Percentiles rank a stretch among this genome's conserved stretches.
Conservation (phyloP, 2,329 filamentous ascomycete species). For the Aspergillus tanneri region DNA sequence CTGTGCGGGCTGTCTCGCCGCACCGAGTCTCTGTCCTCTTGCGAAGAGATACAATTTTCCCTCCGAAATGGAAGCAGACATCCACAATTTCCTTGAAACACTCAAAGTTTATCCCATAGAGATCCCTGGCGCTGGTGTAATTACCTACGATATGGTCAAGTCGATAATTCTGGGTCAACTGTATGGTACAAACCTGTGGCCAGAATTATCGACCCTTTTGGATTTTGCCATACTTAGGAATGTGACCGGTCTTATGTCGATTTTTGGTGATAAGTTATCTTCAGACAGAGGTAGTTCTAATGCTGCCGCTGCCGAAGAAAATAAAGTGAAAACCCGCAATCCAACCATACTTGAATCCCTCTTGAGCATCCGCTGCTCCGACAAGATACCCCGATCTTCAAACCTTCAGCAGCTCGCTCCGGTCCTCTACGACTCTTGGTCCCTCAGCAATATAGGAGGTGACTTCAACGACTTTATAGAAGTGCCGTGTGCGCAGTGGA, state of each 20-base stretch:
- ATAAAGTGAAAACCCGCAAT: too few relatives aligned
- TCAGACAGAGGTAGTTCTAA: too few relatives aligned
- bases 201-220: neutral
- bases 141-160: neutral
- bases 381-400: neutral
- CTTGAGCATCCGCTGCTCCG: neutral
- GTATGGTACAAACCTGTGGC: neutral
- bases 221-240: neutral
- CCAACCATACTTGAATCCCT: too few relatives aligned
- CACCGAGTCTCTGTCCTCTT: neutral
- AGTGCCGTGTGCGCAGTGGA: slow-evolving; percentile 21
- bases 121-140: neutral
- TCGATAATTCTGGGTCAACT: neutral
- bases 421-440: too few relatives aligned
- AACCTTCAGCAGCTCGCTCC: neutral
- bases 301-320: neutral
- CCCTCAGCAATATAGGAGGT: slow-evolving; percentile 3
- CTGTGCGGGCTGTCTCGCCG: neutral
- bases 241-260: neutral
- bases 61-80: neutral
- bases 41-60: neutral
- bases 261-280: too few relatives aligned
- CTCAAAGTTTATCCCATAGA: neutral
- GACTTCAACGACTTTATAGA: slow-evolving; percentile 7
- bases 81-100: neutral